Percentiles rank a stretch among this genome's conserved stretches.
These are phyloP conservation scores for Lactarius indigo DNA, from an alignment of 768 basidiomycete species.

Conservation along the genomic window DNA sequence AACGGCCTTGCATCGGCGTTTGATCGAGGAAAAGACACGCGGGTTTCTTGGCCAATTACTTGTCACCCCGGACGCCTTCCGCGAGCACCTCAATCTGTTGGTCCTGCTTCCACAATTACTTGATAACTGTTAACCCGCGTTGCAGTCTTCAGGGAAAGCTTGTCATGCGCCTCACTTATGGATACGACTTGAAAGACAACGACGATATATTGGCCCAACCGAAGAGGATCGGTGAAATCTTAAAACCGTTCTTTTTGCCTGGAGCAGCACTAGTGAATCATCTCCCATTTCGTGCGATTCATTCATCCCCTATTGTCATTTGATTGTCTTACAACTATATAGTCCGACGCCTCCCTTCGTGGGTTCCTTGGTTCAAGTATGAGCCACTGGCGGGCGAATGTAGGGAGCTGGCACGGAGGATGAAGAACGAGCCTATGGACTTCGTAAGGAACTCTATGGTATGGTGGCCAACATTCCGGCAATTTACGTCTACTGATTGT, in stretches of 20 bases:
- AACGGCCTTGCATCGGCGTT: not conserved
- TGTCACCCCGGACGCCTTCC: not conserved
- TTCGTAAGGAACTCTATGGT: constrained; percentile 13
- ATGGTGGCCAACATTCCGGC: not conserved
- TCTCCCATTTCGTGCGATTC: constrained; percentile 11
- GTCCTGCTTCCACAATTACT: not conserved
- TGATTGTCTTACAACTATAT: not conserved
- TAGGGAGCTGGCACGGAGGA: too few species aligned
- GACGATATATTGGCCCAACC: too few species aligned
- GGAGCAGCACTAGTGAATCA: constrained; percentile 9
- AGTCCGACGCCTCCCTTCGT: constrained; percentile 17
- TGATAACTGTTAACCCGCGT: not conserved
- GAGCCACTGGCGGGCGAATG: constrained; percentile 2
- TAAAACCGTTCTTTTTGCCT: not conserved
- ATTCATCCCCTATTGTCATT: too few species aligned
- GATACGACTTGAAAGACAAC: constrained; percentile 16
- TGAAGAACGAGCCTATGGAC: constrained; percentile 8
- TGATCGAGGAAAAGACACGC: constrained; percentile 13
- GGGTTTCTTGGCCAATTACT: constrained; percentile 2
- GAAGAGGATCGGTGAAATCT: not conserved
- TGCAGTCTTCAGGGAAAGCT: constrained; percentile 10
- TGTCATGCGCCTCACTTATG: constrained; percentile 14
- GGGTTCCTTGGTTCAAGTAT: constrained; percentile 15
- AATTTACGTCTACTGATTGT: not conserved
- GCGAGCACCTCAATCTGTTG: not conserved